phyloP scores from a whole-genome alignment of 345 rosid species.

The Salix suchowensis region DNA sequence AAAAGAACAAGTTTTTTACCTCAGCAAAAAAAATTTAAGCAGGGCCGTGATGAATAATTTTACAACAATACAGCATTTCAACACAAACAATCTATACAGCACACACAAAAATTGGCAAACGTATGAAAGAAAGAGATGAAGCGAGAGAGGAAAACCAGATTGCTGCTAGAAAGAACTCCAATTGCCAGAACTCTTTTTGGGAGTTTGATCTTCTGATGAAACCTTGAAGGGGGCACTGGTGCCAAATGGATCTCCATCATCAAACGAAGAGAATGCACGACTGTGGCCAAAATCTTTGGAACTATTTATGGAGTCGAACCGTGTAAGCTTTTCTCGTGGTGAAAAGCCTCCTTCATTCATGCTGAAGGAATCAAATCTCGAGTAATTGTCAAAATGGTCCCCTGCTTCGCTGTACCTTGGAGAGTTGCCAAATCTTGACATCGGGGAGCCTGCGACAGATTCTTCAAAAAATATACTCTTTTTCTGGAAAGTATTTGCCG shows the following conservation, averaged over 20 bases:
- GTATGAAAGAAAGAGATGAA: neutral
- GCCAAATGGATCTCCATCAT: conserved; percentile 87
- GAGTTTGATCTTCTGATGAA: conserved; percentile 52
- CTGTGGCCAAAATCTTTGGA: conserved; percentile 27
- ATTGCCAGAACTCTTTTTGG: conserved; percentile 53
- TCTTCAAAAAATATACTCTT: conserved; percentile 76
- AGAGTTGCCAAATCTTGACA: conserved; percentile 75
- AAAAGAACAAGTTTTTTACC: neutral
- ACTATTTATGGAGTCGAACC: conserved; percentile 68
- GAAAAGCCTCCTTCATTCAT: conserved; percentile 57
- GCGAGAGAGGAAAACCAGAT: neutral
- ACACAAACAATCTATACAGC: conserved; percentile 29
- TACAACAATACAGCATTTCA: conserved; percentile 30
- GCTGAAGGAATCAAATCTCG: conserved; percentile 92
- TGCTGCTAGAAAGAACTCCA: conserved; percentile 61
- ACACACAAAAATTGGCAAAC: neutral
- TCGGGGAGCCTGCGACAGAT: conserved; percentile 82
- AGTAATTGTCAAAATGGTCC: conserved; percentile 63
- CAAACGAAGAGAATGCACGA: conserved; percentile 63
- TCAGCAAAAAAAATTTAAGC: conserved; percentile 1
- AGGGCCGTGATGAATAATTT: conserved; percentile 20
- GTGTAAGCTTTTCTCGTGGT: conserved; percentile 50
- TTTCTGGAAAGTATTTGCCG: conserved; percentile 44
- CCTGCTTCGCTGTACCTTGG: conserved; percentile 76
- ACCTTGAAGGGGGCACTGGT: conserved; percentile 86